Base-by-base conservation (phyloP, 108 stramenopile species). In the Cyclostephanos tholiformis region DNA sequence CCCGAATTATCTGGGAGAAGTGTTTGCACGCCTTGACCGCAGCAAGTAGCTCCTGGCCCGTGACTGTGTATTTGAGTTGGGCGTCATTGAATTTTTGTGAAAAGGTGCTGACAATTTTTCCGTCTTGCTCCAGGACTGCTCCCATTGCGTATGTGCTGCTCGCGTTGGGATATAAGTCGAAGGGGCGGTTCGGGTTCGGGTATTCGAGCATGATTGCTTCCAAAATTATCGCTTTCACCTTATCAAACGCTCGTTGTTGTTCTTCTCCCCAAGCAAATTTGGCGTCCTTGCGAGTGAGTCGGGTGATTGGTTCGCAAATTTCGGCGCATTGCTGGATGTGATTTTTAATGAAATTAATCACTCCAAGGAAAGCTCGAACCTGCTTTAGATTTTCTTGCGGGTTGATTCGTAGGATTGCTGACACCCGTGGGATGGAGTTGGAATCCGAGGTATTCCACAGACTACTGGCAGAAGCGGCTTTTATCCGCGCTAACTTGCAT, bases 41-140 rank as follows among this genome's bases (percentile, higher is more conserved):
- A 13, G 73, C 65, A 8, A 87, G 60, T 1, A 84, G 27, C 62
- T 87, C 86, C 36, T 78, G 65, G 61, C 84, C 84, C 20, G 49
- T 71, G 0, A 71, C 72, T 16, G 83, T 77, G 56, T 82, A 84
- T n/a, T 72, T 73, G 3, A 63, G 22, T 63, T 86, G 80, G 6
- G 85, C 71, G 0, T 52, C 57, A 35, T 61, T 82, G 39, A 83
- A 70, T 22, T 83, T 83, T 1, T 67, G 19, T 6, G 48, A 59
- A 26, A 71, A 82, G 46, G 62, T 70, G 51, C 63, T 63, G 13
- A 79, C 36, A 6, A 71, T 50, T 23, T 52, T 35, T 11, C 75
- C 77, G 11, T 82, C 68, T 57, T 87, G 86, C 0, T 19, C 17
- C 12, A 84, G 79, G 4, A 82, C 63, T 44, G 64, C 84, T 29